Evolutionary conservation across 345 rosid genomes (phyloP).

Genomic region (Lepidium sativum): DNA sequence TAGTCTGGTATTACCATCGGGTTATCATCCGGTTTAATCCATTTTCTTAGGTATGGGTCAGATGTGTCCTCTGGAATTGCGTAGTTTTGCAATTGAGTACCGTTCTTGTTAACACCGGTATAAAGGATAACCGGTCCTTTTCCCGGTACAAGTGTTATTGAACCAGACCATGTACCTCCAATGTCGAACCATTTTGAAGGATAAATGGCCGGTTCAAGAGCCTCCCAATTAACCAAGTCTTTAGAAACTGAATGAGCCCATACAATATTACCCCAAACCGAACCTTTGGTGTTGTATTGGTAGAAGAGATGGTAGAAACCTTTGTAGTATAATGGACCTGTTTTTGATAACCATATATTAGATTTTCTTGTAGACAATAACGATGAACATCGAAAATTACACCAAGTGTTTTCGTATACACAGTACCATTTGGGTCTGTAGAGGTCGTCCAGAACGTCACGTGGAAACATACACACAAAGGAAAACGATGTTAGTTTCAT

Average conservation of each 20-base stretch:
- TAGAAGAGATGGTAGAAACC: slow-evolving; percentile 83
- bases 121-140: slow-evolving; percentile 60
- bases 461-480: not conserved
- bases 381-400: not conserved
- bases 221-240: slow-evolving; percentile 71
- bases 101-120: slow-evolving; percentile 50
- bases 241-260: slow-evolving; percentile 96
- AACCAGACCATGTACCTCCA: slow-evolving; percentile 89
- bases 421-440: slow-evolving; percentile 43
- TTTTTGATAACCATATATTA: not conserved
- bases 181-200: slow-evolving; percentile 65
- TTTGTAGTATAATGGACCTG: slow-evolving; percentile 73
- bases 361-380: not conserved
- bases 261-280: slow-evolving; percentile 93
- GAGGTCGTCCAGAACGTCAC: not conserved
- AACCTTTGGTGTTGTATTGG: slow-evolving; percentile 79
- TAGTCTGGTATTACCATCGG: slow-evolving; percentile 44
- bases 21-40: slow-evolving; percentile 75
- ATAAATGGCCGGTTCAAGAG: slow-evolving; percentile 59
- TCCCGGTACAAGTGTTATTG: slow-evolving; percentile 60
- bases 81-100: slow-evolving; percentile 57
- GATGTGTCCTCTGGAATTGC: slow-evolving; percentile 61
- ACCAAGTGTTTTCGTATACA: not conserved
- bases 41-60: slow-evolving; percentile 64
- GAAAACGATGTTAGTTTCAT: not conserved